These are phyloP conservation scores for Beta corolliflora DNA, from an alignment of 179 eudicot species.

Conservation along the genomic window DNA sequence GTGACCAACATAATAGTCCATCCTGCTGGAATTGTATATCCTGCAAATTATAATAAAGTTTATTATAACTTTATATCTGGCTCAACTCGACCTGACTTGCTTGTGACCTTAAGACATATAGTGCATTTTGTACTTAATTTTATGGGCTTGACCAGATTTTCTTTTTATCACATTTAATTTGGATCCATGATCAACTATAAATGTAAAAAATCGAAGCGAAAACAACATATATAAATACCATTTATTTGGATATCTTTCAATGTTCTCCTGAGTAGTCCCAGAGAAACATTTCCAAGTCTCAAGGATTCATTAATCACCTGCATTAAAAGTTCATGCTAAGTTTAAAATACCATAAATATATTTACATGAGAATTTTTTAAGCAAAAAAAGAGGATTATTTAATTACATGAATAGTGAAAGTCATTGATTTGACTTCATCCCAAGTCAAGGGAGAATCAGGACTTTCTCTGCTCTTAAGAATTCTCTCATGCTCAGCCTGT, in stretches of 20 bases:
- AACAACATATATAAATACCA: conserved; percentile 26
- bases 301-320: conserved; percentile 63
- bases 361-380: neutral
- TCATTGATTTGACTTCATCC: conserved; percentile 78
- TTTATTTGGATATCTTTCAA: conserved; percentile 56
- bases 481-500: conserved; percentile 69
- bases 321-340: neutral
- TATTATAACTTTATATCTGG: neutral
- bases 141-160: no score
- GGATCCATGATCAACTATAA: no score
- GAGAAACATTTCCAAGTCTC: conserved; percentile 58
- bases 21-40: conserved; percentile 66
- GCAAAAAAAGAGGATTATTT: neutral
- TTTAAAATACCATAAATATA: neutral
- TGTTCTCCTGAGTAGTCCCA: conserved; percentile 53
- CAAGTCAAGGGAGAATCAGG: conserved; percentile 49
- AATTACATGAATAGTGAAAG: conserved; percentile 60
- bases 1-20: conserved; percentile 65
- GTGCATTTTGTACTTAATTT: no score
- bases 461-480: conserved; percentile 43
- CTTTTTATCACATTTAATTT: no score
- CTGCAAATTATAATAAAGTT: conserved; percentile 27
- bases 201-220: neutral
- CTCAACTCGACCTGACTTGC: neutral
- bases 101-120: neutral